These are phyloP conservation scores for Aspergillus vadensis DNA, from an alignment of 2,329 filamentous ascomycete species.

Conservation along the genomic window DNA sequence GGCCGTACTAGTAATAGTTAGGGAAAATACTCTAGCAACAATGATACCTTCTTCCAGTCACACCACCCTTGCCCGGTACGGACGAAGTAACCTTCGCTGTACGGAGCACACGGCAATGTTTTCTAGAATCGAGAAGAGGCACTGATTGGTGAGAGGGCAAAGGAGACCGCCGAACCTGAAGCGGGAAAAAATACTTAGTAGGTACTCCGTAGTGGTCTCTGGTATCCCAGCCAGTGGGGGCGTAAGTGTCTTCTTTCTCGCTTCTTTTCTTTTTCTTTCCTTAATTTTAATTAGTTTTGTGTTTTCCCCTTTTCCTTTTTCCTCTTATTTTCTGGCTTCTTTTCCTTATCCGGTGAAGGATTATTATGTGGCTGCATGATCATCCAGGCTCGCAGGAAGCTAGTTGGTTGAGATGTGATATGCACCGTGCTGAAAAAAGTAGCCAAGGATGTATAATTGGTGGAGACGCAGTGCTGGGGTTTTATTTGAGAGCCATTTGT, in stretches of 20 bases:
- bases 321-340: neutral
- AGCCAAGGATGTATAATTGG: slow-evolving; percentile 19
- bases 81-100: slow-evolving; percentile 14
- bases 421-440: slow-evolving; percentile 24
- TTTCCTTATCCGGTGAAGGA: slow-evolving; percentile 12
- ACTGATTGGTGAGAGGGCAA: slow-evolving; percentile 20
- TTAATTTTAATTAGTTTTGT: neutral
- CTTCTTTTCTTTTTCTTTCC: slow-evolving; percentile 3
- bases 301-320: neutral
- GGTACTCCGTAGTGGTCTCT: neutral
- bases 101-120: slow-evolving; percentile 19
- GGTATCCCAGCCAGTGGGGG: slow-evolving; percentile 4
- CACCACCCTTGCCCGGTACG: slow-evolving; percentile 15
- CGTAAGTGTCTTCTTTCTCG: neutral
- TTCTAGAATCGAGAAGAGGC: slow-evolving; percentile 26
- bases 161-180: slow-evolving; percentile 19
- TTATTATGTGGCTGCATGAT: slow-evolving; percentile 28
- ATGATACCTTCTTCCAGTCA: slow-evolving; percentile 17
- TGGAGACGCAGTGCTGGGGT: slow-evolving; percentile 15
- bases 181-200: neutral
- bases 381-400: slow-evolving; percentile 33
- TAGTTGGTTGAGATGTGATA: slow-evolving; percentile 33
- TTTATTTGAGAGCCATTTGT: slow-evolving; percentile 11
- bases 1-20: slow-evolving; percentile 5
- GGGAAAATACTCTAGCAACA: slow-evolving; percentile 7